Percentiles rank a stretch among this genome's conserved stretches.
Conservation (phyloP, 2,329 filamentous ascomycete species). For the Leptographium lundbergii region DNA sequence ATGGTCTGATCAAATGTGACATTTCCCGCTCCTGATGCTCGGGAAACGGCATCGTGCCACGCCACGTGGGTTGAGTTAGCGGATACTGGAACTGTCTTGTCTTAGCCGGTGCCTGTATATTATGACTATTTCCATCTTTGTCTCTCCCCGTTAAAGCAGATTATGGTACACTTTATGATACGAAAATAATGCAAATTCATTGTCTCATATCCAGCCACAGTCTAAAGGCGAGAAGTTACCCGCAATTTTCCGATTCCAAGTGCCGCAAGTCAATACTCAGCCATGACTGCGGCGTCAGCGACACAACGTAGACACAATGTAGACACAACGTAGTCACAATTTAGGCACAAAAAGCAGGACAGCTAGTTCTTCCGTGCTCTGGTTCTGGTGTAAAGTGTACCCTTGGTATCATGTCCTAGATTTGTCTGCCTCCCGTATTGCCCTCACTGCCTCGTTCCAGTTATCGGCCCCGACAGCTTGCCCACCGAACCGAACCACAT, state of each 20-base stretch:
- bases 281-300: too few species aligned
- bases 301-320: too few species aligned
- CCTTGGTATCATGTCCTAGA: conserved; percentile 32
- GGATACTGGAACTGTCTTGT: not conserved
- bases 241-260: too few species aligned
- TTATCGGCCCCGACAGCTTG: conserved; percentile 39
- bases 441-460: conserved; percentile 39
- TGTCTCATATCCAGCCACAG: too few species aligned
- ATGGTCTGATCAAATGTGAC: conserved; percentile 90
- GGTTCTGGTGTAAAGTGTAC: not conserved
- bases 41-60: not conserved
- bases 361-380: not conserved
- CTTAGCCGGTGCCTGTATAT: not conserved
- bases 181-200: not conserved
- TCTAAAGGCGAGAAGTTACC: too few species aligned
- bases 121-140: not conserved
- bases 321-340: not conserved
- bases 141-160: not conserved
- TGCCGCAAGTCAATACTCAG: too few species aligned
- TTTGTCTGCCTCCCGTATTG: conserved; percentile 35
- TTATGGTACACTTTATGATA: not conserved
- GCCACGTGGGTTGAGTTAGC: not conserved
- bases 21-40: conserved; percentile 43
- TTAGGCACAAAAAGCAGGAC: not conserved
- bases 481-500: conserved; percentile 63